These are phyloP conservation scores for Phanerochaete sordida DNA, from an alignment of 768 basidiomycete species.

Conservation along the genomic window DNA sequence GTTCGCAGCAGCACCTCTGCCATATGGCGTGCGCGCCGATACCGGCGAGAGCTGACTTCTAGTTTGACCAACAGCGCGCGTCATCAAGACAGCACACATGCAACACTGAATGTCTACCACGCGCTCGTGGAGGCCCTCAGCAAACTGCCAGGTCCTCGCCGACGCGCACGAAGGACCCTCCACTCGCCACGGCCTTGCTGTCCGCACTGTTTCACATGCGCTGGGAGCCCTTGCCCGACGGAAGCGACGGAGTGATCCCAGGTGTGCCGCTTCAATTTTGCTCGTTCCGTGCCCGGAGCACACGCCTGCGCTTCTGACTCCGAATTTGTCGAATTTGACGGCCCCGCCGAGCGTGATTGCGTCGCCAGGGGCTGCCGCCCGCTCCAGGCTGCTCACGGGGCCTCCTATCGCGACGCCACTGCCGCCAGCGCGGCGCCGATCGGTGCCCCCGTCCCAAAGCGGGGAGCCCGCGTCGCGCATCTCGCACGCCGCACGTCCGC, in stretches of 20 bases:
- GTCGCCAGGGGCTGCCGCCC: background rate
- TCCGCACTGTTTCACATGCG: background rate
- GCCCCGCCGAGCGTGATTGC: background rate
- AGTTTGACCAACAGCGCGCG: background rate
- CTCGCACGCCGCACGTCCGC: too few relatives aligned
- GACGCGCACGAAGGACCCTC: too few relatives aligned
- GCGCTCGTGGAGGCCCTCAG: too few relatives aligned
- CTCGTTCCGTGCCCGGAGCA: background rate
- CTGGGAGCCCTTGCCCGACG: background rate
- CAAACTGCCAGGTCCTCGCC: too few relatives aligned
- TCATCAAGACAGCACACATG: background rate
- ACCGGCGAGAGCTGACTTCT: background rate
- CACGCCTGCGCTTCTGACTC: background rate
- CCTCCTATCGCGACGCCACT: too few relatives aligned
- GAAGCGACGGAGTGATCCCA: background rate
- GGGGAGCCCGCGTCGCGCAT: too few relatives aligned
- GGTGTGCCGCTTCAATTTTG: background rate
- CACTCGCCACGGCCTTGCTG: background rate
- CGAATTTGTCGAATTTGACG: background rate
- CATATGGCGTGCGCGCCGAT: too few relatives aligned
- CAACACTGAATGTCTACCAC: too few relatives aligned
- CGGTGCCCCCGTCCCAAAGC: too few relatives aligned
- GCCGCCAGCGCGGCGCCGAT: too few relatives aligned
- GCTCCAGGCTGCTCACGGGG: background rate
- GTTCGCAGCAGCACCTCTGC: background rate